Evolutionary conservation across 768 basidiomycete genomes (phyloP), one percentile per base, ranked within the genome.

Genomic region (Pleurotus eryngii): DNA sequence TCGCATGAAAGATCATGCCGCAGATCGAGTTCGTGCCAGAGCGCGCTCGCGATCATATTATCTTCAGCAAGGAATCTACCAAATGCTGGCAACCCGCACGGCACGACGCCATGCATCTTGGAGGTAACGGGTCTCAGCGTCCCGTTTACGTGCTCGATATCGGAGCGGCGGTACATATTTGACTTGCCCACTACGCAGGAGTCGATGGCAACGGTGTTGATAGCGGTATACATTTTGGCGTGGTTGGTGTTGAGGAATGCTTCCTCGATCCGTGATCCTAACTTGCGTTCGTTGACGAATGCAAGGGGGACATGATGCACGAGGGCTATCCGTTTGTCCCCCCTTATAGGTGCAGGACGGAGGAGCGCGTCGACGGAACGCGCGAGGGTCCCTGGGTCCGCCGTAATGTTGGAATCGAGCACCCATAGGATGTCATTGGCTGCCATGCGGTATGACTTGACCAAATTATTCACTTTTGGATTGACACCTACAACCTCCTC

Each of bases 101-200:
- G 67, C 67, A 57, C 30, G 9, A 24, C 20, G 47, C 40, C 11
- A 58, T 22, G 26, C 39, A 27, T 59, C 51, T 50, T 57, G 38
- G 72, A 60, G 20, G 63, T 40, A 50, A 70, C 30, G 59, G 85
- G 84, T 60, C 81, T 81, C 50, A 89, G 69, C 1, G 84, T 81
- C 15, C 84, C 89, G 60, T 87, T 84, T 56, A 93, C 79, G 24
- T 81, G 80, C 56, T 92, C 87, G 49, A 98, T 69, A 70, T 96
- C 93, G 26, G 92, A 92, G 46, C 92, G 89, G 46, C 92, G 86
- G 71, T 95, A 98, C 49, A 99, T 68, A 69, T 94, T 95, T 40
- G 94, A 96, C 74, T 99, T 99, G 61, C 97, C 97, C 58, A 97
- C 88, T 4, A 98, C 94, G 65, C 97, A 99, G 1, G 95, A 96